Base-by-base conservation (phyloP, 495 filamentous ascomycete species). In the Annulohypoxylon maeteangense region DNA sequence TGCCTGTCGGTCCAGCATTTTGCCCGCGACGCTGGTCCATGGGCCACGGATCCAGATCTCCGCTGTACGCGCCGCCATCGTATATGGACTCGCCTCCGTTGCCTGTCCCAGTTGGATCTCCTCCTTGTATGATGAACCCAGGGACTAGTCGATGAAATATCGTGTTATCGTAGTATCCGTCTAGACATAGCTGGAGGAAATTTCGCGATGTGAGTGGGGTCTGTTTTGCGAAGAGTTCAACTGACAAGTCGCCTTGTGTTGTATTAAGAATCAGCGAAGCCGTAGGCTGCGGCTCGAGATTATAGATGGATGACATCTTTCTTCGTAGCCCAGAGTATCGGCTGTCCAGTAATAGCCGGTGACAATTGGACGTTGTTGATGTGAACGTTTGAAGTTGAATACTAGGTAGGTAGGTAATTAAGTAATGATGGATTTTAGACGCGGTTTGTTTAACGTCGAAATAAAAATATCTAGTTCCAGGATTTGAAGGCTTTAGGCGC, bases 201-300 rank as follows among this genome's bases (percentile, higher is more conserved):
- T 97, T 97, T 62, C 95, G 93, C 72, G 88, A 92, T 0, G 95
- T 92, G 63, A 97, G 87, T 31, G 95, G 95, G 0, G 92, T 92
- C 79, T 99, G 94, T 65, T 92, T 93, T 18, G 93, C 94, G 85
- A 97, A 99, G 56, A 99, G 90, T 70, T 97, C 90, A 84, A 99
- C 87, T 31, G 90, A 86, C 70, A 99, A 85, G 65, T 97, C 93
- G 79, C 95, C 95, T 53, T 90, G 83, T 23, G 93, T 96, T 4
- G 95, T 99, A 78, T 93, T 87, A 45, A 99, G 86, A 70, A 97
- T 87, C 50, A 92, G 92, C 71, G 95, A 96, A 31, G 92, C 95
- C 63, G 94, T 97, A 55, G 92, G 89, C 70, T 93, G 91, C 12
- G 96, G 95, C 81, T 99, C 95, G 78, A 95, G 92, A 75, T 94